Evolutionary conservation across 176 grass and related monocot species (phyloP), one percentile per base, ranked within the genome.

Genomic region (Ananas comosus): DNA sequence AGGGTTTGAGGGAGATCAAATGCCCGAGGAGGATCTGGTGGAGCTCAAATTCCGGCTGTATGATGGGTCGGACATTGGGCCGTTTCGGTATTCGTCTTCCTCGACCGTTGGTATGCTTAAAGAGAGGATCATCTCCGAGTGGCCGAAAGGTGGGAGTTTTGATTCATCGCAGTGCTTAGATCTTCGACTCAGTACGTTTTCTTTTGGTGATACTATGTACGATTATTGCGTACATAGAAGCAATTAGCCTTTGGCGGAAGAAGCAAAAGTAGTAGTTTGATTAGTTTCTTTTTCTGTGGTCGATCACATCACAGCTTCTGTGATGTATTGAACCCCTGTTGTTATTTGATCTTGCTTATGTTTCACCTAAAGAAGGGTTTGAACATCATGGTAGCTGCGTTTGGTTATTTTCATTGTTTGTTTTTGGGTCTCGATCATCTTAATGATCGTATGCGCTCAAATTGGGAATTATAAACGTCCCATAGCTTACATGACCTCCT

Each of bases 121-220:
- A 67, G 65, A 67, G 48, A 67, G 65, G 33, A 67, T 67, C 27
- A 67, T 67, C 12, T 67, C 65, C 16, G 65, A 49, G 65, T 67
- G 65, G 65, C 65, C 65, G 14, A 33, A 48, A 67, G 65, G 65
- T 67, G 18, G 13, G 65, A 67, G 33, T 49, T 67, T 67, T 23
- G 18, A 23, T 63, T 63, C 58, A 7, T 42, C 5, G 33, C 33
- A 42, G 33, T 42, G 5, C 33, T 42, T 42, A 7, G 33, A 42
- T 42, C 4, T 42, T 42, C 33, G 4, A 7, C 33, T 4, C 33
- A 42, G 33, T 42, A 42, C 7, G 33, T 42, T 42, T 42, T 42
- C 33, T 6, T 42, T 42, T 42, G 33, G 33, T 42, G 33, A 42
- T 42, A 42, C 33, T 42, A 6, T 42, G 33, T 42, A 42, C 6